phyloP scores from a whole-genome alignment of 2,329 filamentous ascomycete species.

The Cytospora schulzeri region DNA sequence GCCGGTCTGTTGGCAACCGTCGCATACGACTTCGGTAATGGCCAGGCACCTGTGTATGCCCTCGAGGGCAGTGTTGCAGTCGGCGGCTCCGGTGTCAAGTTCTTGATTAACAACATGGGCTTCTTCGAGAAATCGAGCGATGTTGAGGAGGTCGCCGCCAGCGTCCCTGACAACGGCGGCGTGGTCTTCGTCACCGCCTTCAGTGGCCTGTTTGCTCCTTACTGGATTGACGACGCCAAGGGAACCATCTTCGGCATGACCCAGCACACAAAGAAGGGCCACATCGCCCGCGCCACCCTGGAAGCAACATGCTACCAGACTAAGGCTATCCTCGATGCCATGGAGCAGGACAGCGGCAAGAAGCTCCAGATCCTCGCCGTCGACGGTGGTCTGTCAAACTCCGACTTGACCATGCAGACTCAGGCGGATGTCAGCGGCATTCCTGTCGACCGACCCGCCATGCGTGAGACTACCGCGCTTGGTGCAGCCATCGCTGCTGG shows the following conservation, averaged over 20 bases:
- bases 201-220: constrained; percentile 86
- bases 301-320: constrained; percentile 94
- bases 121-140: constrained; percentile 56
- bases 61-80: constrained; percentile 84
- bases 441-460: constrained; percentile 78
- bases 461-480: constrained; percentile 88
- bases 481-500: constrained; percentile 88
- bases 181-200: constrained; percentile 89
- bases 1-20: constrained; percentile 85
- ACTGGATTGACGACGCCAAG: constrained; percentile 92
- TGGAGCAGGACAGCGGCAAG: constrained; percentile 83
- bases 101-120: constrained; percentile 65
- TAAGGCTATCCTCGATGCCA: constrained; percentile 86
- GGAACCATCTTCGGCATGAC: constrained; percentile 88
- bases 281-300: constrained; percentile 85
- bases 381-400: constrained; percentile 88
- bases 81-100: constrained; percentile 79
- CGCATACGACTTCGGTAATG: constrained; percentile 75
- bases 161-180: constrained; percentile 73
- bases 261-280: constrained; percentile 80
- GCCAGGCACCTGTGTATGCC: constrained; percentile 68
- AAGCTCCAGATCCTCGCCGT: constrained; percentile 75
- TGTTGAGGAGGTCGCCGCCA: constrained; percentile 54
- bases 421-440: constrained; percentile 86
- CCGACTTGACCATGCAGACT: constrained; percentile 86